These are phyloP conservation scores for Naganishia onofrii DNA, from an alignment of 768 basidiomycete species.

Conservation along the genomic window DNA sequence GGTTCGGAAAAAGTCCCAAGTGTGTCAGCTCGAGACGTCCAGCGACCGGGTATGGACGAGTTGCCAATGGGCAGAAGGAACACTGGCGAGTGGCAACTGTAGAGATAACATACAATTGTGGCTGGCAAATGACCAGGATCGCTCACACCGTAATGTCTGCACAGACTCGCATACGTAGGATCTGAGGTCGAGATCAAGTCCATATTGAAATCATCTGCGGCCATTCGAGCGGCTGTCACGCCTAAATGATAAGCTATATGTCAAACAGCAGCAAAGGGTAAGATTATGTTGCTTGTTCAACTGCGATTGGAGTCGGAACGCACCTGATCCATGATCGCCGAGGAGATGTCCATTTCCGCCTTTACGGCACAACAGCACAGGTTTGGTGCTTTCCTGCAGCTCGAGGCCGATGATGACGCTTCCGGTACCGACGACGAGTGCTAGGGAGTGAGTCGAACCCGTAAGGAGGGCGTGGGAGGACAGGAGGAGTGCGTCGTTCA, in stretches of 20 bases:
- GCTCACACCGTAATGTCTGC: conserved; percentile 37
- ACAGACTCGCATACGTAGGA: conserved; percentile 33
- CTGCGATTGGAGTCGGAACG: neutral
- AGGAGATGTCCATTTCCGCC: conserved; percentile 42
- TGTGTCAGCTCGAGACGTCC: no score
- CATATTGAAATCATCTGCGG: conserved; percentile 39
- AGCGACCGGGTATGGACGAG: no score
- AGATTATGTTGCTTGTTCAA: no score
- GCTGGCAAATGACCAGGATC: conserved; percentile 37
- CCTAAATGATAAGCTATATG: conserved; percentile 40
- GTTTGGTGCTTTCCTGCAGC: conserved; percentile 26
- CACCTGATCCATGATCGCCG: conserved; percentile 44
- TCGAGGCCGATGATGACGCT: conserved; percentile 58
- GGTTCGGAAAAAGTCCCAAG: neutral
- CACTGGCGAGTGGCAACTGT: neutral
- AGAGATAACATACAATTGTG: conserved; percentile 37
- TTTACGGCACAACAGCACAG: conserved; percentile 35
- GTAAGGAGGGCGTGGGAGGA: conserved; percentile 71
- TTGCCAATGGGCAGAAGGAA: neutral
- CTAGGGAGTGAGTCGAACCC: conserved; percentile 60
- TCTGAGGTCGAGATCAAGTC: conserved; percentile 28
- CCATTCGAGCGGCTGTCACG: conserved; percentile 36
- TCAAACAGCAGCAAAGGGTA: no score
- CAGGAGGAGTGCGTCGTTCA: conserved; percentile 81
- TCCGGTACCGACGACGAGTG: conserved; percentile 78